phyloP scores from a whole-genome alignment of 192 early-diverging fungal genomes.

The Lobosporangium transversale region DNA sequence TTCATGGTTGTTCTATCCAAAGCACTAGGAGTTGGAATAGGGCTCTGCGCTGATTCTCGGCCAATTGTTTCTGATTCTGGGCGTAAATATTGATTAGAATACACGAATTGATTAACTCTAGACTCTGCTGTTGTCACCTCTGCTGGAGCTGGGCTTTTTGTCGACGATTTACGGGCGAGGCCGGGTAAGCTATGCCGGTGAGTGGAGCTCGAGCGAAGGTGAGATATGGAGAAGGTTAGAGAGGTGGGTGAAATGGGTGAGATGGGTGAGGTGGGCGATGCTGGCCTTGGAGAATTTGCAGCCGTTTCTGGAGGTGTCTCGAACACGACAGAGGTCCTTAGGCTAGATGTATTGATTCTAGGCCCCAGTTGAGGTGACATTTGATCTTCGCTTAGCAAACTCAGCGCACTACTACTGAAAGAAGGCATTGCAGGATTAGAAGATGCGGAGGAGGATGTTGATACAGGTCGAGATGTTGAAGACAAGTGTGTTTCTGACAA shows the following conservation, averaged over 20 bases:
- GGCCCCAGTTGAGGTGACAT: conserved; percentile 11
- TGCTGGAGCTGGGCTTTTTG: conserved; percentile 34
- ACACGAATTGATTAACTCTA: conserved; percentile 37
- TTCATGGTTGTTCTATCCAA: conserved; percentile 9
- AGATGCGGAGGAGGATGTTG: conserved; percentile 24
- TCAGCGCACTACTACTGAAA: conserved; percentile 40
- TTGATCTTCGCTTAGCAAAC: conserved; percentile 39
- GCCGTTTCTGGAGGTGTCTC: conserved; percentile 47
- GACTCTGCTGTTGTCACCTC: conserved; percentile 34
- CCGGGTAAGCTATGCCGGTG: conserved; percentile 24
- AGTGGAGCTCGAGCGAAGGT: neutral
- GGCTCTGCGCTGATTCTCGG: neutral
- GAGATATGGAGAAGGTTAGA: neutral
- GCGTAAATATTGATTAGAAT: conserved; percentile 4
- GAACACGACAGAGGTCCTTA: conserved; percentile 11
- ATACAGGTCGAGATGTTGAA: conserved; percentile 13
- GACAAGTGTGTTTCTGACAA: conserved; percentile 26
- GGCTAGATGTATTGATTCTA: neutral
- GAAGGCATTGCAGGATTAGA: conserved; percentile 32
- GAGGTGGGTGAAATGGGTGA: conserved; percentile 25
- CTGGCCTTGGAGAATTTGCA: conserved; percentile 14
- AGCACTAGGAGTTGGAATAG: conserved; percentile 13
- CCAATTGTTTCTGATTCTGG: neutral
- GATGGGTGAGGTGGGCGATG: conserved; percentile 2
- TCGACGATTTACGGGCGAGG: conserved; percentile 32